Conservation (phyloP, 2,329 filamentous ascomycete species). For the Dendrostoma leiphaemia region DNA sequence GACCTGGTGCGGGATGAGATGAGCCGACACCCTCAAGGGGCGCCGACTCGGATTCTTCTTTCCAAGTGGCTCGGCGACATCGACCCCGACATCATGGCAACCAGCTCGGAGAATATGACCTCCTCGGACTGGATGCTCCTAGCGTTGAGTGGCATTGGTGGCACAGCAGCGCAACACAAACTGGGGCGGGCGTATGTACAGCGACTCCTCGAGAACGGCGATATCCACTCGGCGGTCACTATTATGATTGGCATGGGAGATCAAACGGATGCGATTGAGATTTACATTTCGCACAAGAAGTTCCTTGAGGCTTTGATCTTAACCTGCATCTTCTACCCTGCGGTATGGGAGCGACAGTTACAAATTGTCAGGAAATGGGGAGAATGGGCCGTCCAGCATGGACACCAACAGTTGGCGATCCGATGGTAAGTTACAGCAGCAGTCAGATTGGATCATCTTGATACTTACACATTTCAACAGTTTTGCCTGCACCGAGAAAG, state of each 20-base stretch:
- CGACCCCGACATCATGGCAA: conserved; percentile 75
- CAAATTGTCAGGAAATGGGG: conserved; percentile 93
- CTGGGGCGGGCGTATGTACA: conserved; percentile 89
- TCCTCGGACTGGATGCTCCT: conserved; percentile 97
- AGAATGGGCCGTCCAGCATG: conserved; percentile 82
- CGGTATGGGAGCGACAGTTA: conserved; percentile 87
- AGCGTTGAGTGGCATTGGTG: conserved; percentile 83
- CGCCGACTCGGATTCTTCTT: conserved; percentile 76
- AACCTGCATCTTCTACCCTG: conserved; percentile 76
- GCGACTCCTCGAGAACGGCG: conserved; percentile 81
- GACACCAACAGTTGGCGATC: conserved; percentile 86
- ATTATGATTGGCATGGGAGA: conserved; percentile 93
- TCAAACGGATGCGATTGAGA: conserved; percentile 90
- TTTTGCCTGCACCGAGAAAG: conserved; percentile 86
- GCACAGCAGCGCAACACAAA: conserved; percentile 77
- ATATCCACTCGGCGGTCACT: conserved; percentile 87
- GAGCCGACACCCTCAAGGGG: conserved; percentile 68
- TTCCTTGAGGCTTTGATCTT: conserved; percentile 93
- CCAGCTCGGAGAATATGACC: conserved; percentile 82
- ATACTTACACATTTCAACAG: conserved; percentile 33
- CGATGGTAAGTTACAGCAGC: conserved; percentile 54
- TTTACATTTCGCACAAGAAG: conserved; percentile 87
- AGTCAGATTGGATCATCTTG: background rate
- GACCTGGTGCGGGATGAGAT: conserved; percentile 83
- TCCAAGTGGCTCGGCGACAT: conserved; percentile 91